Conservation (phyloP, 495 filamentous ascomycete genomes). For the Neurospora discreta region DNA sequence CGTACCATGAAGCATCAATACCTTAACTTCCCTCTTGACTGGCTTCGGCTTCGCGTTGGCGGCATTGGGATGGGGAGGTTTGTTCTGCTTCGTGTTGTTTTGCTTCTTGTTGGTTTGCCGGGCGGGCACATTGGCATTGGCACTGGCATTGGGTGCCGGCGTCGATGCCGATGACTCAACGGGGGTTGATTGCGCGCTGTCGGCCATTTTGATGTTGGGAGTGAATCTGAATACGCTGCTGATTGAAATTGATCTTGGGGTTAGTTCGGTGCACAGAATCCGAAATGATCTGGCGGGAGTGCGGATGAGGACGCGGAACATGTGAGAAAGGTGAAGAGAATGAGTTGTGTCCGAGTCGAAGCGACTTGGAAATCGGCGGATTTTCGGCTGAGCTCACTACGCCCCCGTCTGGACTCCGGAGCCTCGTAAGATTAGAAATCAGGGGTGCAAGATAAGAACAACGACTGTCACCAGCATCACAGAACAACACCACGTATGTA, state of each 20-base stretch:
- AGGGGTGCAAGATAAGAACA: neutral
- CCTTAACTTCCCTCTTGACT: constrained; percentile 34
- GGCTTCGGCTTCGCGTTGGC: constrained; percentile 6
- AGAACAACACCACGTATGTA: neutral
- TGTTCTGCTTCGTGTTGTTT: neutral
- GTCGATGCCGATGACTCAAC: neutral
- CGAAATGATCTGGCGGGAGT: neutral
- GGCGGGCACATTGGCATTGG: neutral
- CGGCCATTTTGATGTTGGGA: neutral
- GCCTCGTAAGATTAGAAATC: neutral
- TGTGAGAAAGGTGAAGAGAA: neutral
- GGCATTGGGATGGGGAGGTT: neutral
- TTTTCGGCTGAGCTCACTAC: neutral
- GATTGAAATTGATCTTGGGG: neutral
- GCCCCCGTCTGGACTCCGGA: neutral
- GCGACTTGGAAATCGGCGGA: neutral
- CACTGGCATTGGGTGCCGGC: neutral
- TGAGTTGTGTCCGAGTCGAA: neutral
- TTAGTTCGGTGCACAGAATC: neutral
- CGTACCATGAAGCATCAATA: constrained; percentile 49
- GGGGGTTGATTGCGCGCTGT: neutral
- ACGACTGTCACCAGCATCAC: neutral
- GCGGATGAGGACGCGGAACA: neutral
- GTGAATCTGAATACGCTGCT: neutral
- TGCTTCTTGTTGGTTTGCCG: neutral